A percentile compares a stretch with the other conserved stretches of the same genome.
Conservation (phyloP, 805 yeast species). For the Candida loeiensis region DNA sequence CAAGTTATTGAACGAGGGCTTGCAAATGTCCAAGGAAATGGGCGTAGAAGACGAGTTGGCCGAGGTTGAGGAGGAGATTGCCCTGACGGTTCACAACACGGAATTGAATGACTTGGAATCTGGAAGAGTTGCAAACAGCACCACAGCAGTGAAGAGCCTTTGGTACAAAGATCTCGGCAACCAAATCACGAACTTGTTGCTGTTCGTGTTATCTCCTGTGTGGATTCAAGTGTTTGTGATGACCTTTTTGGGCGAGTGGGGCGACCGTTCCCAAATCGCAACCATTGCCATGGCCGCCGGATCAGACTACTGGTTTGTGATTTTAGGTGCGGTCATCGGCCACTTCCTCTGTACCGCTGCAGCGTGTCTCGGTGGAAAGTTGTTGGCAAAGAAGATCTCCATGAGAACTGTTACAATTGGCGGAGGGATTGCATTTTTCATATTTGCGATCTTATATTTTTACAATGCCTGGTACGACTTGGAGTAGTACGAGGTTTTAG, state of each 20-base stretch:
- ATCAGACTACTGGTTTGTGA: slow-evolving; percentile 83
- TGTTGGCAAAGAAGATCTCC: slow-evolving; percentile 82
- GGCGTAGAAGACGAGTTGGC: slow-evolving; percentile 96
- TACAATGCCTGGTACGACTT: slow-evolving; percentile 52
- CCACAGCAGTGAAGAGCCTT: slow-evolving; percentile 9
- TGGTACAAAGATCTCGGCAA: slow-evolving; percentile 29
- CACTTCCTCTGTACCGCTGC: slow-evolving; percentile 83
- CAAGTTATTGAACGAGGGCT: slow-evolving; percentile 75
- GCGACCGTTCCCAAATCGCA: slow-evolving; percentile 96
- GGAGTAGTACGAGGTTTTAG: no score
- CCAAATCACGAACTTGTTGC: slow-evolving; percentile 52
- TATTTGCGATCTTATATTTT: slow-evolving; percentile 78
- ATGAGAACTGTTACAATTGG: slow-evolving; percentile 90
- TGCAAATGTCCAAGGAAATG: slow-evolving; percentile 69
- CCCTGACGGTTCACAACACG: slow-evolving; percentile 52
- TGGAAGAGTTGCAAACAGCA: slow-evolving; percentile 31
- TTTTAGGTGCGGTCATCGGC: slow-evolving; percentile 85
- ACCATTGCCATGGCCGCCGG: slow-evolving; percentile 99
- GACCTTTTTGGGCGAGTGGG: slow-evolving; percentile 99
- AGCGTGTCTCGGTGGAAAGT: slow-evolving; percentile 93
- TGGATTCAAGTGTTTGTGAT: slow-evolving; percentile 94
- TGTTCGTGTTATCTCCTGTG: slow-evolving; percentile 72
- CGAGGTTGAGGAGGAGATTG: slow-evolving; percentile 93
- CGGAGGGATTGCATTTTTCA: slow-evolving; percentile 82
- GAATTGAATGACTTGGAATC: slow-evolving; percentile 57